Conservation (phyloP, 1,284 basidiomycete species). For the Cutaneotrichosporon sp. region DNA sequence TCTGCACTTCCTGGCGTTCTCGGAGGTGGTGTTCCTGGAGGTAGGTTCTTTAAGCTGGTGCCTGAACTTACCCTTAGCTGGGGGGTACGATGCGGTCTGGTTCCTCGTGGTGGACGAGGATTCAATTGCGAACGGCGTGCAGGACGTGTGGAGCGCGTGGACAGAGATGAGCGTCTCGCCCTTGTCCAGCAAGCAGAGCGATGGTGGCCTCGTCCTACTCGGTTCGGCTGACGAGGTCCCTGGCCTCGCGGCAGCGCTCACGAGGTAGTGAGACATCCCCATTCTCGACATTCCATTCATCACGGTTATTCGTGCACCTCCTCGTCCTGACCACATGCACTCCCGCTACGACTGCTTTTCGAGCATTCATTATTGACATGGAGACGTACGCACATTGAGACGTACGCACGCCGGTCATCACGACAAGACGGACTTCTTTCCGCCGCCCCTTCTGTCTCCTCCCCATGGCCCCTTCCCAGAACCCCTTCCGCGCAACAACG, state of each 20-base stretch:
- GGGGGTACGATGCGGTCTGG: slow-evolving; percentile 97
- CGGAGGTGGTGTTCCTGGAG: slow-evolving; percentile 94
- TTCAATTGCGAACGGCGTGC: slow-evolving; percentile 57
- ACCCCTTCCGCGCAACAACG: no score
- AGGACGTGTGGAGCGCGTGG: slow-evolving; percentile 74
- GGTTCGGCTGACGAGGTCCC: slow-evolving; percentile 64
- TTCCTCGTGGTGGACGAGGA: slow-evolving; percentile 71
- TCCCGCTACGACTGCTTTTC: no score
- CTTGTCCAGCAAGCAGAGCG: slow-evolving; percentile 73
- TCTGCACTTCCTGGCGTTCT: slow-evolving; percentile 77
- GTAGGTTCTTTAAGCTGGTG: slow-evolving; percentile 47
- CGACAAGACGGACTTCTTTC: no score
- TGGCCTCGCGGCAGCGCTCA: slow-evolving; percentile 60
- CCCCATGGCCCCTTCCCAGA: no score
- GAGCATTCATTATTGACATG: no score
- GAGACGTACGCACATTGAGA: no score
- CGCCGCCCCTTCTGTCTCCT: no score
- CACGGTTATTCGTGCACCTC: no score
- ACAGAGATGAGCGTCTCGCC: slow-evolving; percentile 75
- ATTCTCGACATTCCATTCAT: no score
- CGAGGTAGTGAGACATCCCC: not conserved
- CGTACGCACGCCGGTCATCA: no score
- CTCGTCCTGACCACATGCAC: no score
- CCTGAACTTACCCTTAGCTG: slow-evolving; percentile 61
- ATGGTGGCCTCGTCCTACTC: slow-evolving; percentile 64